A percentile compares a stretch with the other conserved stretches of the same genome.
phyloP scores from a whole-genome alignment of 2,329 filamentous ascomycete genomes.

The Fonsecaea pedrosoi region DNA sequence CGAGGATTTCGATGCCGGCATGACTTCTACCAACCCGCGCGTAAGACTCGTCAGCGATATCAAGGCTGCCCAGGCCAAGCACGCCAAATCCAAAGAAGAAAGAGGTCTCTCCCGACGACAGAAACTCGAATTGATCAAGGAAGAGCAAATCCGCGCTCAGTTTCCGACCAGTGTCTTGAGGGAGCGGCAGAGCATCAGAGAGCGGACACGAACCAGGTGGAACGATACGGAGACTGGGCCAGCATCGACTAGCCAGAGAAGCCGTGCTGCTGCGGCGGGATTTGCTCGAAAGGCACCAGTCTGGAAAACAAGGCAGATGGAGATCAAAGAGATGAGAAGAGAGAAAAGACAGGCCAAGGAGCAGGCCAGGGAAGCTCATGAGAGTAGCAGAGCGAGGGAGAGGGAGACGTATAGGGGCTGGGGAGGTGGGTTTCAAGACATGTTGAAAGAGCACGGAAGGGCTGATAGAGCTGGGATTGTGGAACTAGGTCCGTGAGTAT shows the following conservation, averaged over 20 bases:
- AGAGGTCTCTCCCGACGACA: constrained; percentile 30
- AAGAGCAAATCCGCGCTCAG: constrained; percentile 27
- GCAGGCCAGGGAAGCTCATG: background rate
- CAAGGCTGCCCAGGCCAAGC: constrained; percentile 6
- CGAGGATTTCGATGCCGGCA: constrained; percentile 11
- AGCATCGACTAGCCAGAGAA: background rate
- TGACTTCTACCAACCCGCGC: constrained; percentile 10
- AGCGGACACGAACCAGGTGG: background rate
- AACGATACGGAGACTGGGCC: background rate
- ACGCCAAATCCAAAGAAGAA: constrained; percentile 15
- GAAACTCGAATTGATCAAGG: constrained; percentile 30
- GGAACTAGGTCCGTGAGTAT: constrained; percentile 15
- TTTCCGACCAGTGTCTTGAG: constrained; percentile 30
- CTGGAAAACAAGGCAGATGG: constrained; percentile 6
- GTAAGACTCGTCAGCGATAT: constrained; percentile 20
- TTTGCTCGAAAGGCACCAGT: background rate
- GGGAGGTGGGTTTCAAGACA: constrained; percentile 28
- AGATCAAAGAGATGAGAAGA: background rate
- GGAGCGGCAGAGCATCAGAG: background rate
- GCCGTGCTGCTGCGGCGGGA: background rate
- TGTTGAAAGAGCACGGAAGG: constrained; percentile 8
- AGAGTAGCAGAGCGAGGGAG: background rate
- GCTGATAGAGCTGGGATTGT: constrained; percentile 11
- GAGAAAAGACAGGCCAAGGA: constrained; percentile 4
- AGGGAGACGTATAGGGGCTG: constrained; percentile 23